Evolutionary conservation across 176 grass and related monocot genomes (phyloP).

Genomic region (Ensete ventricosum): DNA sequence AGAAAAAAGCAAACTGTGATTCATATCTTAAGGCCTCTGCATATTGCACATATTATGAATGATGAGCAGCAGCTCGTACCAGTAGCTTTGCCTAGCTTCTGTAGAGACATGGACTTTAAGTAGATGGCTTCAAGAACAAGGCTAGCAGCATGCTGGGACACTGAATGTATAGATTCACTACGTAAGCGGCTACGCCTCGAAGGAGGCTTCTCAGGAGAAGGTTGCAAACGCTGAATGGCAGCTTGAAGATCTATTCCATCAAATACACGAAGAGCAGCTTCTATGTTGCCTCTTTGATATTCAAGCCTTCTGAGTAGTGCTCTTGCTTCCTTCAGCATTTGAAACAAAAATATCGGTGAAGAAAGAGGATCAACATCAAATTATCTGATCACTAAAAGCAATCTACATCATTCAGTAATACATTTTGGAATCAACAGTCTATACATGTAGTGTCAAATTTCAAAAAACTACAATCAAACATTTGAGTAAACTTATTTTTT

Average conservation of each 20-base stretch:
- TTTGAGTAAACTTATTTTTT: neutral
- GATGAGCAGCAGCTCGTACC: constrained; percentile 39
- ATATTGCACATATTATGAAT: neutral
- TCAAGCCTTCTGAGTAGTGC: constrained; percentile 83
- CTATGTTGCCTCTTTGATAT: constrained; percentile 93
- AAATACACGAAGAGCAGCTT: constrained; percentile 81
- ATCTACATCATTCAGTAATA: too few species aligned
- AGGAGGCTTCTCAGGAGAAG: constrained; percentile 49
- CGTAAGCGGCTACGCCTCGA: constrained; percentile 44
- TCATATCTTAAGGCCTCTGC: neutral
- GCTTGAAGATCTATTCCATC: constrained; percentile 90
- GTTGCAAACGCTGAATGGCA: constrained; percentile 80
- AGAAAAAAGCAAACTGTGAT: neutral
- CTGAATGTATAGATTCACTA: constrained; percentile 44
- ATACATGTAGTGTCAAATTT: neutral
- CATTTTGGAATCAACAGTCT: neutral
- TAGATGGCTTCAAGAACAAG: constrained; percentile 98
- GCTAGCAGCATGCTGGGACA: constrained; percentile 83
- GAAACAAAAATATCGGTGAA: neutral
- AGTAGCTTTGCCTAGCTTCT: constrained; percentile 68
- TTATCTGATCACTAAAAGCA: constrained; percentile 9
- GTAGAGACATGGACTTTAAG: constrained; percentile 91
- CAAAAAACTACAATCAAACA: neutral
- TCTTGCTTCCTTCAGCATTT: constrained; percentile 71
- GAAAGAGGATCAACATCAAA: constrained; percentile 9